Evolutionary conservation across 2,329 filamentous ascomycete species (phyloP).

Genomic region (Clarireedia paspali): DNA sequence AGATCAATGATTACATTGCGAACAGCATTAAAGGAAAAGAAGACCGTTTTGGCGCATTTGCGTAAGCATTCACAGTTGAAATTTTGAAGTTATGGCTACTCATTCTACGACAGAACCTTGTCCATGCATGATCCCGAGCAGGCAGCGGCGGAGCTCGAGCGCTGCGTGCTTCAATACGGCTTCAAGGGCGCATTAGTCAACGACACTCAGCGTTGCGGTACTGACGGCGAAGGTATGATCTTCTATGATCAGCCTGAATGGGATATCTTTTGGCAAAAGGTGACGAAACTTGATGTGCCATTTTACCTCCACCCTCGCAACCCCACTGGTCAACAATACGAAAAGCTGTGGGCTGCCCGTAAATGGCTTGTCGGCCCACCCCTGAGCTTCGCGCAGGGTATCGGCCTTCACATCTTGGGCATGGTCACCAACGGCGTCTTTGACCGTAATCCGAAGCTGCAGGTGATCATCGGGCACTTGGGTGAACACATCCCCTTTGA

Average conservation of each 20-base stretch:
- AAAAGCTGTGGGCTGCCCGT: conserved; percentile 50
- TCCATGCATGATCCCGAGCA: conserved; percentile 47
- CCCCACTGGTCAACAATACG: conserved; percentile 47
- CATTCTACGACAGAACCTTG: conserved; percentile 24
- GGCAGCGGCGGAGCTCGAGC: conserved; percentile 42
- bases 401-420: conserved; percentile 48
- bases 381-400: conserved; percentile 49
- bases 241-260: conserved; percentile 57
- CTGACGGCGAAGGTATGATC: conserved; percentile 52
- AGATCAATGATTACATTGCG: conserved; percentile 27
- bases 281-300: conserved; percentile 52
- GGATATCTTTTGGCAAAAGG: conserved; percentile 53
- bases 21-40: conserved; percentile 22
- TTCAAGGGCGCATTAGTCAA: conserved; percentile 57
- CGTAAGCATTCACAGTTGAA: conserved; percentile 11
- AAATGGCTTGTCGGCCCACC: conserved; percentile 54
- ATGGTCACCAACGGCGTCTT: conserved; percentile 45
- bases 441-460: conserved; percentile 38
- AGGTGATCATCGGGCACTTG: conserved; percentile 41
- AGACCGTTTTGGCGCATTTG: conserved; percentile 40
- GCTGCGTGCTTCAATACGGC: conserved; percentile 47
- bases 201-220: conserved; percentile 48
- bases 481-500: conserved; percentile 44
- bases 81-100: no score
- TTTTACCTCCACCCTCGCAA: conserved; percentile 55